Evolutionary conservation across 208 protist genomes (phyloP).

Genomic region (Acanthamoeba healyi): DNA sequence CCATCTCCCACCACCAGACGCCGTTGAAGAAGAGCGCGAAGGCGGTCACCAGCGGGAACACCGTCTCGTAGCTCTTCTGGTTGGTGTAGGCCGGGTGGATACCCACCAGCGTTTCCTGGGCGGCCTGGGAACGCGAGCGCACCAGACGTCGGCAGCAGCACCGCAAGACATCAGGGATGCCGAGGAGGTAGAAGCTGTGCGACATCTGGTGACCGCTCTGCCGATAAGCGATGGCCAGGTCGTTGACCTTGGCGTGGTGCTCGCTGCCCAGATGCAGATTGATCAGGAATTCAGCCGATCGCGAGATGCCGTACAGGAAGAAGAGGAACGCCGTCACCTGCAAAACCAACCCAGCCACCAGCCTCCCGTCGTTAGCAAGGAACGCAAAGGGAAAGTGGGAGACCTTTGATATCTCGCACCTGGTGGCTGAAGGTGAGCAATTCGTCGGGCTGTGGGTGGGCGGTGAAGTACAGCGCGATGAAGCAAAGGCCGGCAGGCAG

Average conservation of each 20-base stretch:
- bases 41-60: constrained; percentile 37
- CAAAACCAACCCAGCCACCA: not conserved
- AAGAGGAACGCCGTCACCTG: constrained; percentile 46
- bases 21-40: constrained; percentile 70
- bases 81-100: constrained; percentile 63
- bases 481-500: constrained; percentile 32
- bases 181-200: constrained; percentile 36
- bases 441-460: constrained; percentile 47
- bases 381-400: not conserved
- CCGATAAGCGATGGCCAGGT: not conserved
- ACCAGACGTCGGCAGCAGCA: constrained; percentile 9
- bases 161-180: not conserved
- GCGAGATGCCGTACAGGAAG: constrained; percentile 51
- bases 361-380: not conserved
- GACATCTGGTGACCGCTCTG: not conserved
- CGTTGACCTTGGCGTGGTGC: constrained; percentile 19
- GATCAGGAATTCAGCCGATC: constrained; percentile 39
- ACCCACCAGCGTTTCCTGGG: constrained; percentile 26
- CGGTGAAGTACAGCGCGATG: constrained; percentile 45
- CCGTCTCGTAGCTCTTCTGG: constrained; percentile 59
- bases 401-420: no score
- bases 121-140: not conserved
- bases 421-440: constrained; percentile 56
- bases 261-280: constrained; percentile 16
- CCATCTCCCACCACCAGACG: constrained; percentile 73